Evolutionary conservation across 164 flowering plant species (phyloP).

Genomic region (Platanus orientalis): DNA sequence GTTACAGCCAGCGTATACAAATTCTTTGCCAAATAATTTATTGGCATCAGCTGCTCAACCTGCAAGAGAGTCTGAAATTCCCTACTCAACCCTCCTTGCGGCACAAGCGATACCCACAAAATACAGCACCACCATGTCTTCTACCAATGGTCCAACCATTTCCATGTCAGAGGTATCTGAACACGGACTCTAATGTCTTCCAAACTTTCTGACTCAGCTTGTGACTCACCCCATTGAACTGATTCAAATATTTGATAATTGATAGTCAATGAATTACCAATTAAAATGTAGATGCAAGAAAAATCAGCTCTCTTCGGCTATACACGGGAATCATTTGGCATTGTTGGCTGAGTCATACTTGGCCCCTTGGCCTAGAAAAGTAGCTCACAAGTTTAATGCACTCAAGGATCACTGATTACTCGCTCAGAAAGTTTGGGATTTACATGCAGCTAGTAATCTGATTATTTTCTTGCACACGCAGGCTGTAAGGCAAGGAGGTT

Average conservation of each 20-base stretch:
- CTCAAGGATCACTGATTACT: too few relatives aligned
- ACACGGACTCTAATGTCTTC: not conserved
- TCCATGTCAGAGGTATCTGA: conserved; percentile 73
- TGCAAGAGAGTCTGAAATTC: conserved; percentile 65
- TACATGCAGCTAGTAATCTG: not conserved
- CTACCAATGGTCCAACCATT: conserved; percentile 56
- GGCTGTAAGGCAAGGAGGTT: conserved; percentile 51
- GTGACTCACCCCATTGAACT: not conserved
- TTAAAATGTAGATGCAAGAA: too few relatives aligned
- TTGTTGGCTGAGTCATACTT: too few relatives aligned
- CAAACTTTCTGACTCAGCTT: not conserved
- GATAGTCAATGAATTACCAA: too few relatives aligned
- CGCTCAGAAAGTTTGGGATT: too few relatives aligned
- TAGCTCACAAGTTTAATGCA: too few relatives aligned
- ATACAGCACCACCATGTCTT: conserved; percentile 49
- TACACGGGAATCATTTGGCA: too few relatives aligned
- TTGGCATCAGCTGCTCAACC: conserved; percentile 62
- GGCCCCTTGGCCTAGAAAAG: too few relatives aligned
- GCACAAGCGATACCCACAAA: conserved; percentile 73
- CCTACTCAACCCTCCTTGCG: conserved; percentile 66
- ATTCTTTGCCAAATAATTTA: conserved; percentile 57
- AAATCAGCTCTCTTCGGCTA: too few relatives aligned
- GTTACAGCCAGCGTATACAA: conserved; percentile 61
- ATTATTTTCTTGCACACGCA: conserved; percentile 22
- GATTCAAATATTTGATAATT: too few relatives aligned